Evolutionary conservation across 1,139 yeast species (phyloP).

Genomic region (Geotrichum restrictum): DNA sequence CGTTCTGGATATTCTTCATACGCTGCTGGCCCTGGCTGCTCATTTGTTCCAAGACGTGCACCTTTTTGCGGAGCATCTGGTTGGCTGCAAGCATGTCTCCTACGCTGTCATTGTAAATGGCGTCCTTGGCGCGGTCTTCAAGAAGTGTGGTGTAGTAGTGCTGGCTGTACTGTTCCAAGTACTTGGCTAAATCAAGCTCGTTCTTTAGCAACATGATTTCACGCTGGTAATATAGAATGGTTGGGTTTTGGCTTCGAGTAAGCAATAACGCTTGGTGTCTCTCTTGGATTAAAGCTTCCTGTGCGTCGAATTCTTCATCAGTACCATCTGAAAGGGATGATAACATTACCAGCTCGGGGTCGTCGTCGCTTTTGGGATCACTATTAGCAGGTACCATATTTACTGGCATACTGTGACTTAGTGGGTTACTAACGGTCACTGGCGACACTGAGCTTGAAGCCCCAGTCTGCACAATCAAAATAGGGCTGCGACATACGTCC

Average conservation of each 20-base stretch:
- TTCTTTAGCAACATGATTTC: conserved; percentile 57
- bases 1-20: conserved; percentile 11
- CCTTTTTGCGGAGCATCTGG: conserved; percentile 5
- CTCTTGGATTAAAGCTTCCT: not conserved
- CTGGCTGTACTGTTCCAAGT: conserved; percentile 51
- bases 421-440: conserved; percentile 23
- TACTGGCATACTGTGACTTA: not conserved
- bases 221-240: conserved; percentile 50
- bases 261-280: too few relatives aligned
- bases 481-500: conserved; percentile 17
- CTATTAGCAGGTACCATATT: too few relatives aligned
- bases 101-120: conserved; percentile 27
- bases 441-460: conserved; percentile 20
- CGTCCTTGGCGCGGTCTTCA: conserved; percentile 38
- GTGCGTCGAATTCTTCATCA: not conserved
- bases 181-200: conserved; percentile 60
- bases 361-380: too few relatives aligned
- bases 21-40: conserved; percentile 17
- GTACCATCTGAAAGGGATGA: not conserved
- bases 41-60: conserved; percentile 4
- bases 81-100: conserved; percentile 14
- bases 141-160: conserved; percentile 44
- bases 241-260: too few relatives aligned
- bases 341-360: too few relatives aligned
- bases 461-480: conserved; percentile 23